These are phyloP conservation scores for Trametes elegans DNA, from an alignment of 768 basidiomycete species.

Conservation along the genomic window DNA sequence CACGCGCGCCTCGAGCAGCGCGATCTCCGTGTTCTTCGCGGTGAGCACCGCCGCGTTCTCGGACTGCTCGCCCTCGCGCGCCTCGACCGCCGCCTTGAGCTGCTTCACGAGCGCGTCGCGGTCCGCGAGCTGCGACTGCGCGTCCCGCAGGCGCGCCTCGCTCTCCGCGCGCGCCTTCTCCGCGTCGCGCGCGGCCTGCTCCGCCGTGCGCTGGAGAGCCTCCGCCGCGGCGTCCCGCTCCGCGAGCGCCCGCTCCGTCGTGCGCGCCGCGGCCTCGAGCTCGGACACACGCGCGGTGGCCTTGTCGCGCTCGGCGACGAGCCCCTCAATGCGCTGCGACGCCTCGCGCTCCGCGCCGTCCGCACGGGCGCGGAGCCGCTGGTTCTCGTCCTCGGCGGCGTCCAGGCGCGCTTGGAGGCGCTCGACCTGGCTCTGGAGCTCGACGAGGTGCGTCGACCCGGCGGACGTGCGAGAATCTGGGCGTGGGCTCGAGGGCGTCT, in stretches of 20 bases:
- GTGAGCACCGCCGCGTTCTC: slow-evolving; percentile 50
- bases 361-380: slow-evolving; percentile 43
- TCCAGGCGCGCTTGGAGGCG: slow-evolving; percentile 49
- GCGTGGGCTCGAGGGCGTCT: slow-evolving; percentile 33
- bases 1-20: slow-evolving; percentile 47
- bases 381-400: slow-evolving; percentile 69
- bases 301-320: slow-evolving; percentile 47
- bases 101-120: slow-evolving; percentile 42
- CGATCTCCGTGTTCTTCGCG: slow-evolving; percentile 62
- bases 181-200: slow-evolving; percentile 38
- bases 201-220: slow-evolving; percentile 43
- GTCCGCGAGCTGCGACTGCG: slow-evolving; percentile 44
- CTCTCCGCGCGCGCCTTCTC: slow-evolving; percentile 47
- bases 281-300: slow-evolving; percentile 38
- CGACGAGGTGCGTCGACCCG: slow-evolving; percentile 22
- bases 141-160: slow-evolving; percentile 41
- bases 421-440: slow-evolving; percentile 38
- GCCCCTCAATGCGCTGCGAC: slow-evolving; percentile 20
- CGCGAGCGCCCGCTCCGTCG: slow-evolving; percentile 40
- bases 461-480: slow-evolving; percentile 38
- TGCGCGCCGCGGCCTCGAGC: slow-evolving; percentile 42
- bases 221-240: slow-evolving; percentile 46
- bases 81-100: slow-evolving; percentile 52
- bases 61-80: slow-evolving; percentile 48
- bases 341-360: slow-evolving; percentile 21